phyloP scores from a whole-genome alignment of 2,329 filamentous ascomycete species.

The Pestalotiopsis sp. region DNA sequence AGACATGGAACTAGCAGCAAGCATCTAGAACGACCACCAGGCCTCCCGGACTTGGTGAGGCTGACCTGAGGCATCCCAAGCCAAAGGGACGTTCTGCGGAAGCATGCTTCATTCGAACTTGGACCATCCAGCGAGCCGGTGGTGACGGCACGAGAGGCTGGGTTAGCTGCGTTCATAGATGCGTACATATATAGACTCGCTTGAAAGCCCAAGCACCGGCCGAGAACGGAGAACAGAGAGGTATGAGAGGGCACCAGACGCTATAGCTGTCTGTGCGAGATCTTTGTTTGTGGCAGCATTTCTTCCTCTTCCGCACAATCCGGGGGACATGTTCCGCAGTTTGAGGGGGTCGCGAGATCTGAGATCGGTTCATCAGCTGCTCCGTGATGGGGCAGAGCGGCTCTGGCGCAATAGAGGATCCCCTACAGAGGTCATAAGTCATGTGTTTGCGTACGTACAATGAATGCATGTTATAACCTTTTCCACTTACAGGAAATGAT shows the following conservation, averaged over 20 bases:
- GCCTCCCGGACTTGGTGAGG: too few relatives aligned
- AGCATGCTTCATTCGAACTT: too few relatives aligned
- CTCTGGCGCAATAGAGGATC: background rate
- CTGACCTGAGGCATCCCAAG: too few relatives aligned
- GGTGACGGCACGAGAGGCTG: background rate
- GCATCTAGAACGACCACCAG: too few relatives aligned
- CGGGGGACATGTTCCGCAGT: background rate
- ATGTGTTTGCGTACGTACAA: too few relatives aligned
- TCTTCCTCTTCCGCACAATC: background rate
- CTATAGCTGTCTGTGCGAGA: background rate
- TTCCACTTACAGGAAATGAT: too few relatives aligned
- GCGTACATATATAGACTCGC: too few relatives aligned
- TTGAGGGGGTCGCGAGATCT: background rate
- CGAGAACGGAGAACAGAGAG: background rate
- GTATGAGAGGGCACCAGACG: background rate
- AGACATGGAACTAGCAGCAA: too few relatives aligned
- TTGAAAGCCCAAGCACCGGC: background rate
- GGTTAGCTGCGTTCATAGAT: background rate
- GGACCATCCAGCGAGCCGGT: background rate
- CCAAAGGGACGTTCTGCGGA: too few relatives aligned
- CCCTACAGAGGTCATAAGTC: too few relatives aligned
- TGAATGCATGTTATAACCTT: too few relatives aligned
- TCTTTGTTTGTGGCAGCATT: background rate
- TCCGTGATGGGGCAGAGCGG: background rate
- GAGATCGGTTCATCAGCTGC: background rate